These are phyloP conservation scores for Pelagomonas calceolata DNA, from an alignment of 108 stramenopile species.

Conservation along the genomic window DNA sequence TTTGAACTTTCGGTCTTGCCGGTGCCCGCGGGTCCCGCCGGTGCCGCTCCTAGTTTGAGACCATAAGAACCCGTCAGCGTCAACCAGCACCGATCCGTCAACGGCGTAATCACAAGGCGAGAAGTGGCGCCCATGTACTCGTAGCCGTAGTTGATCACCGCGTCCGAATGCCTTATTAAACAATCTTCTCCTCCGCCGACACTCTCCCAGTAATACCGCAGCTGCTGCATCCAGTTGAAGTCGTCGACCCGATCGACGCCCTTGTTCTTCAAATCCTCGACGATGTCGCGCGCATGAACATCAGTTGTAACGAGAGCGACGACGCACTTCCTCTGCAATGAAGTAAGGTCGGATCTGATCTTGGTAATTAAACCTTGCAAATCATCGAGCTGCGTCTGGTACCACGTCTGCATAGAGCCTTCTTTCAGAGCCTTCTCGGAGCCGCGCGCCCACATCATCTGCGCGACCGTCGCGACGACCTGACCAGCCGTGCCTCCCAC, in stretches of 20 bases:
- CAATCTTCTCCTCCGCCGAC: slow-evolving; percentile 32
- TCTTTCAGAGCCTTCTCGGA: slow-evolving; percentile 35
- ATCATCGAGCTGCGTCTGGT: slow-evolving; percentile 28
- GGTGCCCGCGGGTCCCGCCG: slow-evolving; percentile 54
- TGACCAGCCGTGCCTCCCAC: slow-evolving; percentile 39
- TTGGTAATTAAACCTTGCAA: slow-evolving; percentile 43
- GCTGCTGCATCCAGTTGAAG: slow-evolving; percentile 61
- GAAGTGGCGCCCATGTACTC: slow-evolving; percentile 56
- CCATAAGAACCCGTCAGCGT: slow-evolving; percentile 51
- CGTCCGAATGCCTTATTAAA: slow-evolving; percentile 43
- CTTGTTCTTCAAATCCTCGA: slow-evolving; percentile 42
- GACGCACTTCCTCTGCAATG: slow-evolving; percentile 41
- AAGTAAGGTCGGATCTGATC: slow-evolving; percentile 40
- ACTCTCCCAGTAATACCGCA: slow-evolving; percentile 52
- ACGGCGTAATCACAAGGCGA: slow-evolving; percentile 45
- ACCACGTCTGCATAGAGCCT: slow-evolving; percentile 37
- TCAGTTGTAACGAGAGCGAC: slow-evolving; percentile 59
- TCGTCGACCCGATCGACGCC: slow-evolving; percentile 22
- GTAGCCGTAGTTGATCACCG: slow-evolving; percentile 44
- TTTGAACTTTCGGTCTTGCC: slow-evolving; percentile 53
- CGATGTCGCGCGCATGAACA: slow-evolving; percentile 61
- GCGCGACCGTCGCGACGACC: slow-evolving; percentile 50
- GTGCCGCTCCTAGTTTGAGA: slow-evolving; percentile 52
- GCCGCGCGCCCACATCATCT: slow-evolving; percentile 48
- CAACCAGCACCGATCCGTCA: slow-evolving; percentile 52